Percentiles rank a stretch among this genome's conserved stretches.
Evolutionary conservation across 352 stramenopile genomes (phyloP).

Genomic region (Pythium grandisporangium): DNA sequence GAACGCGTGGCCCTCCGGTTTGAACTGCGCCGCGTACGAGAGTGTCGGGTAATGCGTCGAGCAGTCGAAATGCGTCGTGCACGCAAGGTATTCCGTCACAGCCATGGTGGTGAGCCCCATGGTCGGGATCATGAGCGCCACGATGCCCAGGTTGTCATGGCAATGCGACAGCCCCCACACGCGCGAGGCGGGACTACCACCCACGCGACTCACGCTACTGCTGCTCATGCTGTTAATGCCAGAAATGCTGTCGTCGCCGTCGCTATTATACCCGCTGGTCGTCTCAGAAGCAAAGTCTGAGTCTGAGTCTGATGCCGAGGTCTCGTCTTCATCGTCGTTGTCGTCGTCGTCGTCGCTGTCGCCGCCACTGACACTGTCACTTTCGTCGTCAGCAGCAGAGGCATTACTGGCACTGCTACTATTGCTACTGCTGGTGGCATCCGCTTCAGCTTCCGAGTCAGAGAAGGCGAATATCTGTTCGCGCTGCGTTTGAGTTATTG

Average conservation of each 20-base stretch:
- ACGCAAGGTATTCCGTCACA: slow-evolving; percentile 57
- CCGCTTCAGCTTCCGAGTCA: too few species aligned
- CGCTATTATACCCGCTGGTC: too few species aligned
- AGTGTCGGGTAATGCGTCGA: slow-evolving; percentile 67
- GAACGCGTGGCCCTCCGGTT: slow-evolving; percentile 59
- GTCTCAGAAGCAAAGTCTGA: too few species aligned
- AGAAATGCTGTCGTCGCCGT: slow-evolving; percentile 1
- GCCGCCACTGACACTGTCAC: slow-evolving; percentile 1
- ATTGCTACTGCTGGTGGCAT: slow-evolving; percentile 8
- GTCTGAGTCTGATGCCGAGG: too few species aligned
- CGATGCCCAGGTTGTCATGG: slow-evolving; percentile 52
- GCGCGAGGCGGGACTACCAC: not conserved
- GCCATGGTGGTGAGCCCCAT: slow-evolving; percentile 70
- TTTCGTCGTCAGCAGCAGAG: not conserved
- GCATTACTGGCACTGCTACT: not conserved
- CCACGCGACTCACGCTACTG: not conserved
- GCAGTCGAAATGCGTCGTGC: slow-evolving; percentile 65
- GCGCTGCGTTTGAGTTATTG: too few species aligned
- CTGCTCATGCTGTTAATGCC: not conserved
- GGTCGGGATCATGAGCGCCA: slow-evolving; percentile 65
- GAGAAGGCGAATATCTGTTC: too few species aligned
- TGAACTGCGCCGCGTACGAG: slow-evolving; percentile 77
- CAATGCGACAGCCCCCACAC: too few species aligned
- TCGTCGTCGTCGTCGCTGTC: slow-evolving; percentile 2
- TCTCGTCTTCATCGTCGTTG: too few species aligned